phyloP scores from a whole-genome alignment of 768 basidiomycete genomes.

The Lactarius akahatsu region DNA sequence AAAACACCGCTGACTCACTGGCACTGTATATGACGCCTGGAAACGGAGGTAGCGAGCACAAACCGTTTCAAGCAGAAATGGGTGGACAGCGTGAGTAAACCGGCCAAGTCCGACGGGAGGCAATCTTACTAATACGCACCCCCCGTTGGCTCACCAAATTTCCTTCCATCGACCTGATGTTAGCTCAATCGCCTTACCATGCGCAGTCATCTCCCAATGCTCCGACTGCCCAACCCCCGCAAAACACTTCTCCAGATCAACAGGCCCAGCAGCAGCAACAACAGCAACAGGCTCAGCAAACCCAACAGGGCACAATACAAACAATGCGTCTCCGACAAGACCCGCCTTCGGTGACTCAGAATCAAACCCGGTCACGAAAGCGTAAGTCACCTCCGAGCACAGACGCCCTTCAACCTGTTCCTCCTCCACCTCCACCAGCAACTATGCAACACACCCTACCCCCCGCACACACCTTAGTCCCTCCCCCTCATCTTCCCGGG shows the following conservation, averaged over 20 bases:
- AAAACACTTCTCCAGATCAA: constrained; percentile 20
- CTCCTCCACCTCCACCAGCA: constrained; percentile 44
- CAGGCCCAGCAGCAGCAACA: constrained; percentile 23
- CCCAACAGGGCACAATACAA: constrained; percentile 31
- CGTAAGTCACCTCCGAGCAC: constrained; percentile 62
- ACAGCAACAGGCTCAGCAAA: constrained; percentile 25
- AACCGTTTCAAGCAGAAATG: constrained; percentile 11
- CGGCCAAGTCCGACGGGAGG: constrained; percentile 28
- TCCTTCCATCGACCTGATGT: constrained; percentile 35
- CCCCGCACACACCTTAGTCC: constrained; percentile 33
- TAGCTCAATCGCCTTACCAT: constrained; percentile 35
- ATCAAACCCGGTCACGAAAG: constrained; percentile 55
- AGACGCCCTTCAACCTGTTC: constrained; percentile 34
- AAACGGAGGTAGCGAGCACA: not conserved
- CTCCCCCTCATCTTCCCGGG: constrained; percentile 28
- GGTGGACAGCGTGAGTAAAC: constrained; percentile 28
- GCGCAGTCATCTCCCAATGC: constrained; percentile 32
- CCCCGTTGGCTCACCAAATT: constrained; percentile 31
- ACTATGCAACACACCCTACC: constrained; percentile 35
- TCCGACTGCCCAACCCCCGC: constrained; percentile 16
- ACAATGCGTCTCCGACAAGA: constrained; percentile 68
- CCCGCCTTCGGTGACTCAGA: constrained; percentile 38
- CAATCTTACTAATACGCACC: constrained; percentile 38
- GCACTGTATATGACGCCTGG: not conserved
- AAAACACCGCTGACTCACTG: not conserved